Conservation (phyloP, 2,329 filamentous ascomycete genomes). For the Onygenales sp. region DNA sequence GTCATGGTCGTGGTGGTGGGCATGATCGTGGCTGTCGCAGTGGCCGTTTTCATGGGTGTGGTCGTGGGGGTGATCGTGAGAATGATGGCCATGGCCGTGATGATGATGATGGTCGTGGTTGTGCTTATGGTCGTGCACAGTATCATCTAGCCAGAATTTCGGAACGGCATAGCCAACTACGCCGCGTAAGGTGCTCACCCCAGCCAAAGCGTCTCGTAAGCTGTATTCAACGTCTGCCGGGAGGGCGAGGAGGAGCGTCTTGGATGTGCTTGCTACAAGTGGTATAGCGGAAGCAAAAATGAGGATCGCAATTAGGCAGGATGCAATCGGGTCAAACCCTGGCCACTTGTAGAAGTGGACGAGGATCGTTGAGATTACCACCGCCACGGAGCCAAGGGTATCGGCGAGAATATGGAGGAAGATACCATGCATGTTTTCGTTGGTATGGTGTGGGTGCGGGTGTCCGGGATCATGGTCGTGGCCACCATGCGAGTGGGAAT, state of each 20-base stretch:
- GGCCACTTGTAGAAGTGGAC: slow-evolving; percentile 85
- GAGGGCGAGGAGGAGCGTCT: slow-evolving; percentile 71
- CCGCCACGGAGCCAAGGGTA: slow-evolving; percentile 85
- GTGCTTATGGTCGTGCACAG: slow-evolving; percentile 23
- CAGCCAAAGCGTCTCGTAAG: slow-evolving; percentile 74
- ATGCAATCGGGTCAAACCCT: slow-evolving; percentile 90
- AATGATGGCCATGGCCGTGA: slow-evolving; percentile 21
- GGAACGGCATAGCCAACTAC: slow-evolving; percentile 80
- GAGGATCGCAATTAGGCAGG: slow-evolving; percentile 82
- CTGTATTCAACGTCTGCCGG: slow-evolving; percentile 80
- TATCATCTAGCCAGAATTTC: slow-evolving; percentile 86
- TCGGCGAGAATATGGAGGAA: slow-evolving; percentile 93
- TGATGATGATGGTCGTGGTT: slow-evolving; percentile 17
- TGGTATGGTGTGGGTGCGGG: slow-evolving; percentile 52
- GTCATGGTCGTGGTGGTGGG: slow-evolving; percentile 19
- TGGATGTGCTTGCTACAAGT: slow-evolving; percentile 74
- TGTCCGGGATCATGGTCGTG: slow-evolving; percentile 29
- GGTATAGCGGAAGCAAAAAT: slow-evolving; percentile 91
- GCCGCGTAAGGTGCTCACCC: slow-evolving; percentile 70
- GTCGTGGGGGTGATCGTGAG: slow-evolving; percentile 21
- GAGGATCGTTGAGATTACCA: slow-evolving; percentile 81
- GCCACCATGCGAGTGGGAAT: slow-evolving; percentile 37
- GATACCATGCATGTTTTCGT: slow-evolving; percentile 97
- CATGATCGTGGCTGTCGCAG: slow-evolving; percentile 13
- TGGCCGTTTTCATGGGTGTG: slow-evolving; percentile 14